Base-by-base conservation (phyloP, 2,329 filamentous ascomycete genomes). In the Aspergillus sp. region DNA sequence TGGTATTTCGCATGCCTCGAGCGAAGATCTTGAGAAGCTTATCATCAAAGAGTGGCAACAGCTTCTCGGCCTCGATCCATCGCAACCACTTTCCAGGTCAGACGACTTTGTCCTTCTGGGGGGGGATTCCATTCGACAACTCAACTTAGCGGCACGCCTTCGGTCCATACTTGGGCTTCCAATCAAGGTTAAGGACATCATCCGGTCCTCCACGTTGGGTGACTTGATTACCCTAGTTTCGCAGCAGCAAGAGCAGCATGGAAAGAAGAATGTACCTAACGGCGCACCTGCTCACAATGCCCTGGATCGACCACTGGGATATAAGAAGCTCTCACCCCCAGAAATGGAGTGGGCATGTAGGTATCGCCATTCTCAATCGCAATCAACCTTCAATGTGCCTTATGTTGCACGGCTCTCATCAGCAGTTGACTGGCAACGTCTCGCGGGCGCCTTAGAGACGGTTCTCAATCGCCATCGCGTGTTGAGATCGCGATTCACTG, bases 81-180 rank as follows among this genome's bases (percentile, higher is more conserved):
- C 20, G 27, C 15, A 12, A 44, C 46, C 35, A 41, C 41, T n/a
- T 23, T 43, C 45, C 19, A 48, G 43, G 7, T 19, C 37, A 5
- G 37, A 39, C 9, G 37, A 39, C 30, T 57, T 57, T 32, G 37
- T 46, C 25, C 38, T 23, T 9, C 47, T 57, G 7, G 54, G 54
- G 3, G 54, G 53, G 2, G 45, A 57, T 39, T 57, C 54, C 2
- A 17, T 57, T 6, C 20, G 50, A 10, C 53, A 55, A 43, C 45
- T 57, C 13, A 45, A 44, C n/a, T 39, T 48, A 33, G 52, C 37
- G n/a, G 50, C 35, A 33, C 45, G 32, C 9, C 41, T 49, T 12
- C 37, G 37, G 4, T 15, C 37, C 9, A 10, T 39, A 20, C 37
- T 39, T 19, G 37, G 37, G 17, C n/a, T 39, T 19, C 37, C 37